Evolutionary conservation across 2,329 filamentous ascomycete species (phyloP), one percentile per base, ranked within the genome.

Genomic region (Pochonia chlamydosporia): DNA sequence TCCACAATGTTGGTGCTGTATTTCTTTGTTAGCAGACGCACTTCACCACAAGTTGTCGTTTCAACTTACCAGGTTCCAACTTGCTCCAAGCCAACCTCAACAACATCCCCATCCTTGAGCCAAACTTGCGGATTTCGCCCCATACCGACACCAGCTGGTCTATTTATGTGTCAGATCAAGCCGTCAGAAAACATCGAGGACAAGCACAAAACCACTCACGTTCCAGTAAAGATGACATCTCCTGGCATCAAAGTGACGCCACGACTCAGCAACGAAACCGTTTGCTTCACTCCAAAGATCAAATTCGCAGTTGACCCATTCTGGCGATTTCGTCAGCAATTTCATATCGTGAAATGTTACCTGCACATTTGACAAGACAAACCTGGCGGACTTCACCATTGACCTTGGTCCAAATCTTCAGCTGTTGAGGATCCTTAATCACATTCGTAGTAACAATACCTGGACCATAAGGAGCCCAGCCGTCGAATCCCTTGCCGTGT

Each of bases 401-500:
- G 24, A 85, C 55, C 52, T 74, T 76, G 1, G 79, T 84, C 50
- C 63, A 70, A 46, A 84, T 82, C 42, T 61, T 66, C 36, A 85
- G 63, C 14, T 63, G 66, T 57, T 83, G 78, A 1, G 81, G 79
- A 56, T 85, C 75, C 23, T 66, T 64, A 52, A 84, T 75, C 44
- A 84, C 45, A 2, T 67, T 65, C 31, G 66, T 65, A 41, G 75
- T 77, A 7, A 87, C 84, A 52, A 89, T 87, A 1, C 80, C 84
- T 0, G 86, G 86, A 0, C 86, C 85, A 55, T 79, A 84, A 0
- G 85, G 86, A 5, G 83, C 85, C 82, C 85, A 89, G 53, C 81
- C 82, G 63, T 89, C 85, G 53, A 87, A 89, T 3, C 84, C 81
- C 63, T 89, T 89, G 31, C 84, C 85, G 13, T 87, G 67, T 1